phyloP scores from a whole-genome alignment of 371 early-diverging fungal genomes.

The Actinomortierella ambigua region DNA sequence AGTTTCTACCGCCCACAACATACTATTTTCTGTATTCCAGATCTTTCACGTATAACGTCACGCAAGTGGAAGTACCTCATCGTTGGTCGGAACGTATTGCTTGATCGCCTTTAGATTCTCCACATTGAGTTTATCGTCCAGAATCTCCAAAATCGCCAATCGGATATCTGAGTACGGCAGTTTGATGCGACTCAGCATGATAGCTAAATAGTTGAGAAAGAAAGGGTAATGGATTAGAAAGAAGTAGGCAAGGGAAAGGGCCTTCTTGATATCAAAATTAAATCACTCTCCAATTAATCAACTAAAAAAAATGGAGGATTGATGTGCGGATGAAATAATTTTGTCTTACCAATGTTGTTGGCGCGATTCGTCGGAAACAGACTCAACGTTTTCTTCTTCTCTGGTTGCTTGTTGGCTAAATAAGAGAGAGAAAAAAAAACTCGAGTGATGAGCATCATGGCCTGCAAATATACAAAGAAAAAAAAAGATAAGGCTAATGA shows the following conservation, averaged over 20 bases:
- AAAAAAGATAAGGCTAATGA: neutral
- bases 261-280: neutral
- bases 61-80: conserved; percentile 51
- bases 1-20: neutral
- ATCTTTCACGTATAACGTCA: neutral
- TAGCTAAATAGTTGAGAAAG: conserved; percentile 46
- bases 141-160: conserved; percentile 69
- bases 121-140: conserved; percentile 59
- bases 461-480: neutral
- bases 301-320: neutral
- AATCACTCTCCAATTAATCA: neutral
- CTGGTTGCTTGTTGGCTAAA: conserved; percentile 6
- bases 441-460: conserved; percentile 12
- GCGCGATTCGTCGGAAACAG: conserved; percentile 69
- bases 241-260: neutral
- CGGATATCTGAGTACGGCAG: conserved; percentile 69
- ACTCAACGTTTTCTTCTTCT: conserved; percentile 56
- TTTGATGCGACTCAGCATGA: conserved; percentile 74
- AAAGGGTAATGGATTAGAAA: neutral
- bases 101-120: conserved; percentile 66
- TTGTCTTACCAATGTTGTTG: conserved; percentile 61
- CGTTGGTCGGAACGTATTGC: conserved; percentile 65
- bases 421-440: conserved; percentile 44
- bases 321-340: no score
- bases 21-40: no score